Percentiles rank a stretch among this genome's conserved stretches.
phyloP scores from a whole-genome alignment of 2,329 filamentous ascomycete species.

The Chaetomiaceae sp. region DNA sequence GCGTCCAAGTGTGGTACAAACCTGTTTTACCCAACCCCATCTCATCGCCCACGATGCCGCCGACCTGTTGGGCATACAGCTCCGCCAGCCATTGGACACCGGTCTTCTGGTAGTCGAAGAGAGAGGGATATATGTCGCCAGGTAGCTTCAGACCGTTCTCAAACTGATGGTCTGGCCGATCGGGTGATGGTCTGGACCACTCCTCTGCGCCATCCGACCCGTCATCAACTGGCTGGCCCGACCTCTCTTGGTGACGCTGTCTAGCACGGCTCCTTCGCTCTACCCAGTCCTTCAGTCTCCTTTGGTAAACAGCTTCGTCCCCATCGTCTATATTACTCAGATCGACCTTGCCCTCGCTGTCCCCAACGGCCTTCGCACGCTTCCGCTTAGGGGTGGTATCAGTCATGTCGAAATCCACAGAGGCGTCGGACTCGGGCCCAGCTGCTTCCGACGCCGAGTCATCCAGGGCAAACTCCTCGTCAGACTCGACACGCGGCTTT shows the following conservation, averaged over 20 bases:
- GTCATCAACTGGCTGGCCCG: slow-evolving; percentile 36
- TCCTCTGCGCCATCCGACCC: slow-evolving; percentile 58
- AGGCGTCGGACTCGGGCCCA: slow-evolving; percentile 30
- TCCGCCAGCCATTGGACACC: slow-evolving; percentile 96
- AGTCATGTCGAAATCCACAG: slow-evolving; percentile 39
- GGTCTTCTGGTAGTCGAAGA: slow-evolving; percentile 97
- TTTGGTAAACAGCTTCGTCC: slow-evolving; percentile 75
- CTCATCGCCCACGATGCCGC: slow-evolving; percentile 93
- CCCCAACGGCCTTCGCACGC: slow-evolving; percentile 38
- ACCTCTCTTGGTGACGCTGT: slow-evolving; percentile 33
- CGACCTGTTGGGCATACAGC: slow-evolving; percentile 81
- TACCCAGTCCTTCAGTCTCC: slow-evolving; percentile 72
- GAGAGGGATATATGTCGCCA: slow-evolving; percentile 84
- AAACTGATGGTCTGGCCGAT: slow-evolving; percentile 69
- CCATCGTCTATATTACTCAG: slow-evolving; percentile 75
- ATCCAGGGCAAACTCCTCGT: slow-evolving; percentile 42
- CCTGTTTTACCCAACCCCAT: slow-evolving; percentile 96
- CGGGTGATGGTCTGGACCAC: slow-evolving; percentile 84
- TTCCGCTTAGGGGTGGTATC: slow-evolving; percentile 36
- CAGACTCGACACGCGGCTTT: slow-evolving; percentile 33
- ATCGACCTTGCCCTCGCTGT: slow-evolving; percentile 42
- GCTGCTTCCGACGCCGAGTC: slow-evolving; percentile 26
- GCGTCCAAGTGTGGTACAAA: slow-evolving; percentile 12
- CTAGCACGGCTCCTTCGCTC: slow-evolving; percentile 43
- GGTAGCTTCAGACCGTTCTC: slow-evolving; percentile 75